phyloP scores from a whole-genome alignment of 441 rosid species.

The Gossypium aridum region DNA sequence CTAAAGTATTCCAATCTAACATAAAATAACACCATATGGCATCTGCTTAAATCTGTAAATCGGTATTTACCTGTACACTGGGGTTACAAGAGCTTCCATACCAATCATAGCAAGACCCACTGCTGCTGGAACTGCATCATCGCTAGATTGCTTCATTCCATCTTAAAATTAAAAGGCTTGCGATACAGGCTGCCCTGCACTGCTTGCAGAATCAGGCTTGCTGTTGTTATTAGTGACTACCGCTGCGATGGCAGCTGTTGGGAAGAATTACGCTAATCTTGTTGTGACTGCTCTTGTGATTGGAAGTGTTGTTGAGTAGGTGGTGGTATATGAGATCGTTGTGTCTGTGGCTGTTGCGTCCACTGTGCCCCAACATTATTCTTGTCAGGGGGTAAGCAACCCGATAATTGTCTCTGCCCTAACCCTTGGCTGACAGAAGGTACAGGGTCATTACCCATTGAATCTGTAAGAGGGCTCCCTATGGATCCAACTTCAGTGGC shows the following conservation, averaged over 20 bases:
- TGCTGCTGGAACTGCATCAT: slow-evolving; percentile 40
- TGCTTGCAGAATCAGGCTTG: slow-evolving; percentile 46
- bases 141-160: slow-evolving; percentile 47
- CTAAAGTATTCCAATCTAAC: background rate
- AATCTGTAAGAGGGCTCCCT: slow-evolving; percentile 36
- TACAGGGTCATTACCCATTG: slow-evolving; percentile 44
- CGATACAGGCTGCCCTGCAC: slow-evolving; percentile 52
- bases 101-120: slow-evolving; percentile 42
- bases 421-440: slow-evolving; percentile 44
- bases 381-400: slow-evolving; percentile 41
- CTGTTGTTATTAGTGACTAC: slow-evolving; percentile 31
- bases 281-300: slow-evolving; percentile 45
- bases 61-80: slow-evolving; percentile 69
- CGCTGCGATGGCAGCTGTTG: slow-evolving; percentile 38
- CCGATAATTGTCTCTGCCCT: slow-evolving; percentile 57
- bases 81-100: slow-evolving; percentile 52
- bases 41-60: slow-evolving; percentile 2
- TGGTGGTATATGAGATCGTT: slow-evolving; percentile 33
- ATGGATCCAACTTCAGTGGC: slow-evolving; percentile 37
- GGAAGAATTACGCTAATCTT: slow-evolving; percentile 51
- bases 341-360: slow-evolving; percentile 43
- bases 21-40: background rate
- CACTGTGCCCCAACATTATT: slow-evolving; percentile 39
- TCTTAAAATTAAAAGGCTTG: slow-evolving; percentile 53
- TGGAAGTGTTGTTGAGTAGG: slow-evolving; percentile 47